phyloP scores from a whole-genome alignment of 345 rosid genomes.

The Gynandropsis gynandra region DNA sequence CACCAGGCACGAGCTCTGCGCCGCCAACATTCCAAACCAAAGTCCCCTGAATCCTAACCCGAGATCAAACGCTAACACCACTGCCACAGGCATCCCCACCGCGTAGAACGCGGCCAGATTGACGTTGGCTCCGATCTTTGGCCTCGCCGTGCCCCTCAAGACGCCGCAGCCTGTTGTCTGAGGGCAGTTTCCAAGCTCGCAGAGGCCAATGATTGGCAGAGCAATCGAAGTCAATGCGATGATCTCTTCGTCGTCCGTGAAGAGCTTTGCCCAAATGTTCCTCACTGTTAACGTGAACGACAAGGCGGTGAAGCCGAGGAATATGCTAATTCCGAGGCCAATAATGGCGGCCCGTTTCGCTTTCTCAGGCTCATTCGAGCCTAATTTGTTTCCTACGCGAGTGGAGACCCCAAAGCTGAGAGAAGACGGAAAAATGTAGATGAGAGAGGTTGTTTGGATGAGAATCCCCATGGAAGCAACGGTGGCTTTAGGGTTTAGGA shows the following conservation, averaged over 20 bases:
- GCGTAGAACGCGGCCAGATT: conserved; percentile 20
- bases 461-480: conserved; percentile 28
- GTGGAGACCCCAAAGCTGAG: conserved; percentile 27
- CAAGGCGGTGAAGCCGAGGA: conserved; percentile 21
- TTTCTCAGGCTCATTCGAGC: conserved; percentile 18
- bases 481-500: conserved; percentile 18
- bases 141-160: conserved; percentile 24
- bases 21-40: conserved; percentile 29
- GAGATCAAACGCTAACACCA: conserved; percentile 12
- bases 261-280: conserved; percentile 21
- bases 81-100: conserved; percentile 24
- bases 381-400: conserved; percentile 23
- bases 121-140: conserved; percentile 19
- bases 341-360: conserved; percentile 24
- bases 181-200: conserved; percentile 29
- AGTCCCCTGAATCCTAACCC: conserved; percentile 24
- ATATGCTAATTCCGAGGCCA: conserved; percentile 26
- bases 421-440: conserved; percentile 22
- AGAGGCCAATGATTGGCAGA: conserved; percentile 22
- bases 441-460: conserved; percentile 27
- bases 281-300: conserved; percentile 17
- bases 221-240: conserved; percentile 16
- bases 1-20: conserved; percentile 21
- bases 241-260: conserved; percentile 15
- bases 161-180: conserved; percentile 25